phyloP scores from a whole-genome alignment of 2,329 filamentous ascomycete species.

The Ceratocystis colombiana region DNA sequence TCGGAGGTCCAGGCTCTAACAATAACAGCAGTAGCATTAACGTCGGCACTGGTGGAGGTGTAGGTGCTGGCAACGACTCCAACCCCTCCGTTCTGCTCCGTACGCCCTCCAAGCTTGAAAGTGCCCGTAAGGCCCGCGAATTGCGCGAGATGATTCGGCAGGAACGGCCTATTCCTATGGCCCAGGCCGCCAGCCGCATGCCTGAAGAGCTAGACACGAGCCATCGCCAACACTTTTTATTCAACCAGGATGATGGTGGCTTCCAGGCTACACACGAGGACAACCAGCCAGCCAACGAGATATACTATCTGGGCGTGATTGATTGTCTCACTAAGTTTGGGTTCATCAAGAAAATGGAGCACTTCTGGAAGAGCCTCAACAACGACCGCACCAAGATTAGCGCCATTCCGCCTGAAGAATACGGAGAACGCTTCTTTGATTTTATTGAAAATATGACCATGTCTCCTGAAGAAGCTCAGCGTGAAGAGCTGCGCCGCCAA shows the following conservation, averaged over 20 bases:
- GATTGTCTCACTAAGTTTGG: constrained; percentile 98
- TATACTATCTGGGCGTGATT: constrained; percentile 97
- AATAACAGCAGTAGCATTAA: constrained; percentile 36
- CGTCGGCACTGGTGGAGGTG: constrained; percentile 29
- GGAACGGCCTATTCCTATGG: constrained; percentile 88
- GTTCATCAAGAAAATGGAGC: constrained; percentile 84
- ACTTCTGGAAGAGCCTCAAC: constrained; percentile 92
- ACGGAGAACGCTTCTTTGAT: constrained; percentile 85
- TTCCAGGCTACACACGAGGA: constrained; percentile 89
- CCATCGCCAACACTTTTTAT: constrained; percentile 62
- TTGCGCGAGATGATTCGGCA: constrained; percentile 84
- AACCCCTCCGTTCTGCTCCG: constrained; percentile 55
- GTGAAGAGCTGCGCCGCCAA: constrained; percentile 38
- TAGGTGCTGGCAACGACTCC: not conserved
- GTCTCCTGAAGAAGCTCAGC: constrained; percentile 62
- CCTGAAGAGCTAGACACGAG: constrained; percentile 76
- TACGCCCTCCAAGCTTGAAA: constrained; percentile 90
- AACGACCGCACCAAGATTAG: constrained; percentile 81
- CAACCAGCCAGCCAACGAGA: constrained; percentile 72
- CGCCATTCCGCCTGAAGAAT: constrained; percentile 77
- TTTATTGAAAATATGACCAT: constrained; percentile 89
- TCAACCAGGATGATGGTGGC: constrained; percentile 89
- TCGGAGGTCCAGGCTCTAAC: not conserved
- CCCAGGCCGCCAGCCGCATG: constrained; percentile 72
- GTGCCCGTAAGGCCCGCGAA: constrained; percentile 79